Percentiles rank a stretch among this genome's conserved stretches.
These are phyloP conservation scores for Wickerhamomyces mucosus DNA, from an alignment of 805 yeast genomes.

Conservation along the genomic window DNA sequence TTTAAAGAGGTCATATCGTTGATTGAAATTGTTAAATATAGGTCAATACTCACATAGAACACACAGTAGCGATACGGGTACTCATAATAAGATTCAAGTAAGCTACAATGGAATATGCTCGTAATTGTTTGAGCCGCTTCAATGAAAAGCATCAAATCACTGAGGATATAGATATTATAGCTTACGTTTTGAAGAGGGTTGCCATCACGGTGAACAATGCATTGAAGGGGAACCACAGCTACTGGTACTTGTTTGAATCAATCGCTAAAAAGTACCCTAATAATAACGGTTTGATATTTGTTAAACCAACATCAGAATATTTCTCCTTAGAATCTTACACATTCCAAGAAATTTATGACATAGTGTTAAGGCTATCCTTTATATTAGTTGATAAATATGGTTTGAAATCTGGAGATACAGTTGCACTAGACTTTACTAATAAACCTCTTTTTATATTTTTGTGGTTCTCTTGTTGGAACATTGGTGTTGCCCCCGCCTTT, in stretches of 20 bases:
- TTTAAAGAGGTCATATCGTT: no score
- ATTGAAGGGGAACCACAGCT: conserved; percentile 26
- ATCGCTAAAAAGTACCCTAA: conserved; percentile 40
- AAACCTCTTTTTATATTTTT: conserved; percentile 72
- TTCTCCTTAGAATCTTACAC: conserved; percentile 58
- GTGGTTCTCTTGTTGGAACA: conserved; percentile 85
- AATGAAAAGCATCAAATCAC: not conserved
- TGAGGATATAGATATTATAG: not conserved
- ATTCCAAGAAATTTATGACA: conserved; percentile 57
- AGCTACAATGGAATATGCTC: no score
- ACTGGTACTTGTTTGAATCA: conserved; percentile 63
- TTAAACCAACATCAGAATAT: conserved; percentile 38
- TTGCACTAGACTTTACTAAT: conserved; percentile 72
- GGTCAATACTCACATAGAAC: no score
- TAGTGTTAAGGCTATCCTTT: conserved; percentile 56
- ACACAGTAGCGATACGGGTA: no score
- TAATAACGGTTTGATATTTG: conserved; percentile 52
- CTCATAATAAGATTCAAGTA: no score
- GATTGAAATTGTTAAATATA: no score
- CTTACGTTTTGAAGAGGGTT: not conserved
- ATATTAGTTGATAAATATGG: conserved; percentile 56
- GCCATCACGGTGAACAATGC: not conserved
- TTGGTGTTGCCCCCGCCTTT: conserved; percentile 86
- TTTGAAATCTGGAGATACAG: conserved; percentile 53
- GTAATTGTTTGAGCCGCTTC: no score